Base-by-base conservation (phyloP, 2,329 filamentous ascomycete genomes). In the Oidium heveae region DNA sequence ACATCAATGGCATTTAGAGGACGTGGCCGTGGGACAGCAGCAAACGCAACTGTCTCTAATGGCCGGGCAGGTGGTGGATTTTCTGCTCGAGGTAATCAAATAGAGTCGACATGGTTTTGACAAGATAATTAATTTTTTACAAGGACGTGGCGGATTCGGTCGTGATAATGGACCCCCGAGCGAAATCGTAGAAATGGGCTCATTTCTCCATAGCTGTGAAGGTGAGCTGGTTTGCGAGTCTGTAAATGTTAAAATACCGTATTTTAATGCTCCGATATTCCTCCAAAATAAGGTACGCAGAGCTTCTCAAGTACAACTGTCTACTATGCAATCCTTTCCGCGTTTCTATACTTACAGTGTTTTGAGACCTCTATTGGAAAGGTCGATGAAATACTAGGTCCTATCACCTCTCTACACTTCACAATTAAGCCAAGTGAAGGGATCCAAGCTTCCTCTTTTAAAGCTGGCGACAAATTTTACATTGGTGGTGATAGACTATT, bases 201-300 rank as follows among this genome's bases (percentile, higher is more conserved):
- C 78, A 60, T 94, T 96, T 70, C 71, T 95, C 67, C 91, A 98
- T 72, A 81, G 87, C 56, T 89, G 85, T 72, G 91, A 98, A 71
- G 89, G 89, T 68, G 91, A 98, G 71, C 91, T 98, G 76, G 83
- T 98, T 63, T 95, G 89, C 83, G 82, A 87, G 70, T 93, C 85
- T 62, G 82, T 84, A 70, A 96, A 95, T 74, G 74, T 83, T 63
- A 96, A 96, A 72, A 83, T 98, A 60, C 91, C 91, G 58, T 94
- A 94, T 74, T 98, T 98, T 82, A 96, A 95, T 74, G 91, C 91
- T 58, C 87, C 87, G 62, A 94, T 98, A 69, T 98, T 91, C 73
- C 82, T 96, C 64, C 89, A 96, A 76, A 98, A 96, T 75, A 98
- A 96, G 76, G 84, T 82, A 66, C 59, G 67, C 12, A 18, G 13